Evolutionary conservation across 1,139 yeast genomes (phyloP).

Genomic region (Blastobotrys petasosporus): DNA sequence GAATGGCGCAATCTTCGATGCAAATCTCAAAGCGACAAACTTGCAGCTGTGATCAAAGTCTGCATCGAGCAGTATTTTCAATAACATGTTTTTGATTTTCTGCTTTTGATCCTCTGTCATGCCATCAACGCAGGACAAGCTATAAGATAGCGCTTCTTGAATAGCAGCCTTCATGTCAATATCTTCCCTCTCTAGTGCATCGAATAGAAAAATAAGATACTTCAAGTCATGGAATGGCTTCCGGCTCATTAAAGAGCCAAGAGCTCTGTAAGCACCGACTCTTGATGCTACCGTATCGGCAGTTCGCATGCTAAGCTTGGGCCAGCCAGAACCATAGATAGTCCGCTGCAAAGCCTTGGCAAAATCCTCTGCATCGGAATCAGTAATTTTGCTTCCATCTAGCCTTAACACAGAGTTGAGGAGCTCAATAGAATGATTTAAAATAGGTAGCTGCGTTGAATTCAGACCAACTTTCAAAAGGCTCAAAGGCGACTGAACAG

Average conservation of each 20-base stretch:
- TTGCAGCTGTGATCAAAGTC: conserved; percentile 40
- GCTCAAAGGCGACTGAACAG: conserved; percentile 14
- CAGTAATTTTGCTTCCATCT: not conserved
- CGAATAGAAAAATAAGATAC: conserved; percentile 57
- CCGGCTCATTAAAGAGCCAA: conserved; percentile 58
- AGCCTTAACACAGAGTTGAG: conserved; percentile 47
- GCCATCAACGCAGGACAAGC: conserved; percentile 45
- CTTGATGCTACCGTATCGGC: conserved; percentile 39
- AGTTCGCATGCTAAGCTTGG: conserved; percentile 29
- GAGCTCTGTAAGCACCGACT: conserved; percentile 65
- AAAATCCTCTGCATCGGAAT: not conserved
- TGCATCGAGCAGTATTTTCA: conserved; percentile 35
- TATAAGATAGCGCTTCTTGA: conserved; percentile 63
- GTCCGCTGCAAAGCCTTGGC: conserved; percentile 15
- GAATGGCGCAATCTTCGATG: conserved; percentile 63
- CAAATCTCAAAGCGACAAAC: conserved; percentile 59
- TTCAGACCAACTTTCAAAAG: conserved; percentile 41
- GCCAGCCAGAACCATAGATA: conserved; percentile 35
- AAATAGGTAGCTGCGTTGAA: conserved; percentile 44
- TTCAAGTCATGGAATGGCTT: not conserved
- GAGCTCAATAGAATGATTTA: conserved; percentile 52
- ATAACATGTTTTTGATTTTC: conserved; percentile 43
- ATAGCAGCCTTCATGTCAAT: conserved; percentile 60
- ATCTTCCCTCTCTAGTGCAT: conserved; percentile 62
- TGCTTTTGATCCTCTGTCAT: conserved; percentile 39